phyloP scores from a whole-genome alignment of 345 rosid genomes.

The Camelina hispida region DNA sequence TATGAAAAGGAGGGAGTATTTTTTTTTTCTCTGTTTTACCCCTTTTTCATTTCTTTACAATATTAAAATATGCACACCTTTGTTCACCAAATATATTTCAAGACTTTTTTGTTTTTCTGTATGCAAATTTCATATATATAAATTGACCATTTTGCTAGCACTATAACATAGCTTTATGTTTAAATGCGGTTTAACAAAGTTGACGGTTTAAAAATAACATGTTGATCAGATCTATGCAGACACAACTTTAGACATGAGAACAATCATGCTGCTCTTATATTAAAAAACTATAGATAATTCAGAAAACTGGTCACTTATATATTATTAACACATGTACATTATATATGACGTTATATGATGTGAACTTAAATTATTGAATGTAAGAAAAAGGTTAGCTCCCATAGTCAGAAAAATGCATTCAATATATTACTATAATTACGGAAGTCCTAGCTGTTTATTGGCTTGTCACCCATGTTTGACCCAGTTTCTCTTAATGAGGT shows the following conservation, averaged over 20 bases:
- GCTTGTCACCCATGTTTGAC: constrained; percentile 40
- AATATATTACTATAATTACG: neutral
- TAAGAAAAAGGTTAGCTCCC: constrained; percentile 7
- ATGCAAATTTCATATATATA: neutral
- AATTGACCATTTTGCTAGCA: no score
- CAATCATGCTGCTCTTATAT: neutral
- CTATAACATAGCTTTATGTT: neutral
- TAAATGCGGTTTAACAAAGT: neutral
- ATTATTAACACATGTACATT: neutral
- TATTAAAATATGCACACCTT: neutral
- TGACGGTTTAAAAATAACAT: neutral
- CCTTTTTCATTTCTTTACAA: neutral
- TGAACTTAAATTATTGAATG: neutral
- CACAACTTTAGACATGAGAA: constrained; percentile 4
- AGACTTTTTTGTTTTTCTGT: neutral
- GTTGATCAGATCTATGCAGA: constrained; percentile 22
- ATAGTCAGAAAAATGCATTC: constrained; percentile 25
- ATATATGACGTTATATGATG: neutral
- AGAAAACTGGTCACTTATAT: constrained; percentile 14
- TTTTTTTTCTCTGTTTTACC: no score
- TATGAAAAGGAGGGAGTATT: no score
- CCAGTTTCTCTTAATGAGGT: neutral
- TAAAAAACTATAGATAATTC: neutral
- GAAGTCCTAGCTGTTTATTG: neutral
- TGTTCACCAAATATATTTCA: neutral